Evolutionary conservation across 495 filamentous ascomycete genomes (phyloP), one percentile per base, ranked within the genome.

Genomic region (Aspergillus indologenus): DNA sequence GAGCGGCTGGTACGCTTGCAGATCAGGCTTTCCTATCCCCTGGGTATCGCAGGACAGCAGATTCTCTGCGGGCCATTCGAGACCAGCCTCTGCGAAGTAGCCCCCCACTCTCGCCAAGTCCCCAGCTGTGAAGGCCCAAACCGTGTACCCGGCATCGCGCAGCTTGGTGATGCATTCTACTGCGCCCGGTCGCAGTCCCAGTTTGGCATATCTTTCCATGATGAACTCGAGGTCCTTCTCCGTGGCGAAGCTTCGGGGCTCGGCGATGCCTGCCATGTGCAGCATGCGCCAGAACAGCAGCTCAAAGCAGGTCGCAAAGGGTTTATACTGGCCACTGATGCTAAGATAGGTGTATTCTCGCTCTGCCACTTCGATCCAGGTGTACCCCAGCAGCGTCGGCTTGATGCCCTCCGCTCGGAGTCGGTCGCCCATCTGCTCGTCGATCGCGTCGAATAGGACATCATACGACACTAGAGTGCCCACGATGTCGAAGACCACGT

Each of bases 401-500:
- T 65, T 75, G 59, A 79, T 68, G 20, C 57, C 64, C 23, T 73
- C 53, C n/a, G 70, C 66, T 24, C 61, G 72, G 7, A 78, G 67
- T 31, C 66, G 65, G 56, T 62, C 60, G 17, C 74, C 75, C 17
- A 77, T 60, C 14, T 59, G 61, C 31, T 45, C 34, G 34, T 70
- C 67, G 40, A 77, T 69, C 43, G 68, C 65, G 22, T 64, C 53
- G 63, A 65, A 71, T 45, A 75, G 61, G 53, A 59, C 51, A 15
- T 72, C 68, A 60, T 69, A 76, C 29, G 61, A 57, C 43, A 76
- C 68, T 0, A 69, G 65, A 12, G 75, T 78, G 22, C 74, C 75
- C 34, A 78, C 71, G 15, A 78, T 67, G 55, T 78, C 72, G 47
- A 78, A 78, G 20, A 76, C 75, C 47, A 77, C 68, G 40, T 73